Evolutionary conservation across 192 early-diverging fungal species (phyloP), one percentile per base, ranked within the genome.

Genomic region (Coemansia asiatica): DNA sequence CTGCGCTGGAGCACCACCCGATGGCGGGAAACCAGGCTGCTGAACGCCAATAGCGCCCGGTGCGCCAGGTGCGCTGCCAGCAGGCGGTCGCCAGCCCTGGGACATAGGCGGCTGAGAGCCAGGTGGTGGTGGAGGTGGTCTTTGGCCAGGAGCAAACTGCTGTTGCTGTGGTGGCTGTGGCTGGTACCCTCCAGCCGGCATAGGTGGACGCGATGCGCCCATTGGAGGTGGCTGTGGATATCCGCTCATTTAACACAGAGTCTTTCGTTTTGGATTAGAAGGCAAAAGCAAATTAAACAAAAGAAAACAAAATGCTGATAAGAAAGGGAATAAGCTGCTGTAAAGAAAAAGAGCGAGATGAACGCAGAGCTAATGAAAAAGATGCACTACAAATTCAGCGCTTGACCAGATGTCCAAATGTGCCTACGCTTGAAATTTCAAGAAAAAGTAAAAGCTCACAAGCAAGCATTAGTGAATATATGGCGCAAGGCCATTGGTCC

Each of bases 11-110:
- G 44, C 25, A 2, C 51, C 55, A 57, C 75, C 70, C 60, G 72
- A 72, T 47, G 64, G 69, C 38, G 78, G 70, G 54, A 72, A 72
- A 18, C 72, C 76, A 6, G 67, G 64, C 28, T 68, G 69, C 35
- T 56, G 68, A 12, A 64, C 64, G 40, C 67, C 63, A 26, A 71
- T 64, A 29, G 69, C 69, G 5, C 60, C 49, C 16, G 36, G 15
- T 67, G 22, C 50, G 5, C 60, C 49, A 23, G 36, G 15, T 67
- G 22, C 50, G 26, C 72, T 60, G 66, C 44, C 23, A 66, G 25
- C 51, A 60, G 71, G 48, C 63, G 67, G 63, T 63, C 66, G 56
- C 69, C 67, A 60, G 49, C 46, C 25, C 33, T 75, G 83, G 21
- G 23, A 8, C 19, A 66, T 60, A 28, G 60, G 72, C 23, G 72